Evolutionary conservation across 768 basidiomycete species (phyloP).

Genomic region (Serendipita sp.): DNA sequence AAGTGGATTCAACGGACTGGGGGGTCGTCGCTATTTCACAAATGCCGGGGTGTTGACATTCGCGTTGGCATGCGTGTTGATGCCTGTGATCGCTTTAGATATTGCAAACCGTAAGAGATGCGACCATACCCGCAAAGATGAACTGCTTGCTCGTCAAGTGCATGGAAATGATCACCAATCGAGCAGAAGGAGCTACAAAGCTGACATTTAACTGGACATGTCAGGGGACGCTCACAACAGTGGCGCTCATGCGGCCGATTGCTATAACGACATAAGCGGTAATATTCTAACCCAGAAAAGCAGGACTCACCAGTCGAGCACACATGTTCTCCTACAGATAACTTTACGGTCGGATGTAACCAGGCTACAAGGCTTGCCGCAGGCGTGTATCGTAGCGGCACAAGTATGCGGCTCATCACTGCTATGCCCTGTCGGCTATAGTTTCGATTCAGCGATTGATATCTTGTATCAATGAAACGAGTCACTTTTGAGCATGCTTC

Average conservation of each 20-base stretch:
- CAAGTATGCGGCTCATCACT: conserved; percentile 22
- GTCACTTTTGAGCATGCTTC: conserved; percentile 35
- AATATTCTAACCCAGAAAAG: background rate
- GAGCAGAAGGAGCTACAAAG: conserved; percentile 41
- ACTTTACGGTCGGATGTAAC: conserved; percentile 19
- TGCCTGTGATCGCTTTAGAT: conserved; percentile 23
- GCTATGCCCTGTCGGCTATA: conserved; percentile 28
- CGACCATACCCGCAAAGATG: conserved; percentile 43
- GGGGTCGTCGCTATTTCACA: conserved; percentile 46
- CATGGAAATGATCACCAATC: conserved; percentile 36
- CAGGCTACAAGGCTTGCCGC: conserved; percentile 28
- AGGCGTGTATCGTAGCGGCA: conserved; percentile 36
- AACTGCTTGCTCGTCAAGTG: conserved; percentile 22
- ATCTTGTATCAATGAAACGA: background rate
- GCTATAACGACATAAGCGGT: conserved; percentile 18
- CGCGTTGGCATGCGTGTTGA: conserved; percentile 30
- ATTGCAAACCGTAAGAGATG: background rate
- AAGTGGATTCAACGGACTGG: conserved; percentile 44
- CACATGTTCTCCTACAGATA: conserved; percentile 29
- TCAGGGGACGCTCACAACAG: conserved; percentile 29
- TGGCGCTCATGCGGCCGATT: conserved; percentile 31
- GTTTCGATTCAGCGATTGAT: conserved; percentile 30
- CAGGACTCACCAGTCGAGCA: conserved; percentile 9
- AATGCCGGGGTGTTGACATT: conserved; percentile 32
- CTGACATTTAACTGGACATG: conserved; percentile 39